Evolutionary conservation across 495 filamentous ascomycete species (phyloP), one percentile per base, ranked within the genome.

Genomic region (Tuber melanosporum): DNA sequence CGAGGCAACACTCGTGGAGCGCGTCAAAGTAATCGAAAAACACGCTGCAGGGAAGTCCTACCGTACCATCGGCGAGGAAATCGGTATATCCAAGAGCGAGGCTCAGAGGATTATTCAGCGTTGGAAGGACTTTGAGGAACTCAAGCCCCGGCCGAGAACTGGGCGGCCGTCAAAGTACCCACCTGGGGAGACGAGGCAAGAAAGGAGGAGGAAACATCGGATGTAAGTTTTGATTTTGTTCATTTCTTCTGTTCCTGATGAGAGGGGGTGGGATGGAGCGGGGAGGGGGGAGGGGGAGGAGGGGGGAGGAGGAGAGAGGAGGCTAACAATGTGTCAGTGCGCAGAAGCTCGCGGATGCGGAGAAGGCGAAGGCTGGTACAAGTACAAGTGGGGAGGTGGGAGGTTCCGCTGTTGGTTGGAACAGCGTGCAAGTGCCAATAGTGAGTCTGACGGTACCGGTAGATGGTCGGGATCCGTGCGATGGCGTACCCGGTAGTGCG

Each of bases 1-100:
- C 36, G 49, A 74, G 52, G 73, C 73, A 36, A 74, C 73, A 22
- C n/a, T 41, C 20, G 73, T 42, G 22, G 73, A 74, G 73, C 73
- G 47, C 15, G 73, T 74, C 10, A 39, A 74, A 8, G 46, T 69
- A n/a, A 74, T 74, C 15, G 73, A 69, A 42, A 74, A 70, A 62
- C 72, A 74, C 69, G 52, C 73, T 32, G 73, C 42, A 20, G 73
- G 73, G 20, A 70, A 74, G 39, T 44, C 42, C 69, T 74, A 69
- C 36, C 73, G 46, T 39, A 36, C 57, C 17, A 74, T 74, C n/a
- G 73, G 49, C 32, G 47, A 74, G 43, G 47, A 74, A 12, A 74
- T 66, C 39, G 52, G 52, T 62, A 62, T 62, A 32, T 62, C 52
- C 10, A 62, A 62, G 52, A 62, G 52, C 22, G 52, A 62, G 52